A percentile compares a stretch with the other conserved stretches of the same genome.
These are phyloP conservation scores for Meyerozyma carpophila DNA, from an alignment of 1,139 yeast genomes.

Conservation along the genomic window DNA sequence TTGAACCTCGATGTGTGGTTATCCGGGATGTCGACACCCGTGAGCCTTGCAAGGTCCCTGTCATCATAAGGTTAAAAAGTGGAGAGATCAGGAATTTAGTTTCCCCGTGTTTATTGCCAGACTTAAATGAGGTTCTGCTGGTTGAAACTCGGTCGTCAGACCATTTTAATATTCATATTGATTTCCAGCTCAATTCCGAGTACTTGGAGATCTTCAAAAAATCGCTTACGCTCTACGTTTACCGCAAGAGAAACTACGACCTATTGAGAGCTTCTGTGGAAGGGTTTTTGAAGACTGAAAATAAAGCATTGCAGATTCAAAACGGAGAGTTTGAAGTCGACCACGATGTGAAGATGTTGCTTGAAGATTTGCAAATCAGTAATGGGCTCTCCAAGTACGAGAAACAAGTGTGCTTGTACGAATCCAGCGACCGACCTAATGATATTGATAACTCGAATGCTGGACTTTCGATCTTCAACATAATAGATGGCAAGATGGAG, in stretches of 20 bases:
- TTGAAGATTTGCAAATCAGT: slow-evolving; percentile 20
- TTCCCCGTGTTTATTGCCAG: slow-evolving; percentile 72
- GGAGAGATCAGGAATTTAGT: slow-evolving; percentile 24
- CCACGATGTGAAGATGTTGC: slow-evolving; percentile 18
- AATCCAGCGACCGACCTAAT: slow-evolving; percentile 15
- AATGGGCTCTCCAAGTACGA: slow-evolving; percentile 26
- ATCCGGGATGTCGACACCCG: slow-evolving; percentile 64
- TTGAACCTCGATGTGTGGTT: slow-evolving; percentile 74
- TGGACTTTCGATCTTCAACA: slow-evolving; percentile 37
- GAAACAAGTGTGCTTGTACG: slow-evolving; percentile 29
- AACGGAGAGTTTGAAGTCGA: slow-evolving; percentile 23
- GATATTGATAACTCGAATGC: slow-evolving; percentile 11
- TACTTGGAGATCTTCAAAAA: slow-evolving; percentile 40
- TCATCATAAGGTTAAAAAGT: slow-evolving; percentile 38
- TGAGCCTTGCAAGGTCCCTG: slow-evolving; percentile 47
- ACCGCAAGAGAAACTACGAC: slow-evolving; percentile 40
- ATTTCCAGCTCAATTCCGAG: slow-evolving; percentile 33
- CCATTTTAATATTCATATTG: slow-evolving; percentile 40
- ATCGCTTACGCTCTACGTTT: slow-evolving; percentile 46
- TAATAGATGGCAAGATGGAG: slow-evolving; percentile 54
- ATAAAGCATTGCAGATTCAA: slow-evolving; percentile 24
- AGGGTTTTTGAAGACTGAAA: slow-evolving; percentile 31
- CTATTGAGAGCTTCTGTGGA: slow-evolving; percentile 31
- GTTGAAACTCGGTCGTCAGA: slow-evolving; percentile 39
- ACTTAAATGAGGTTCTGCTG: slow-evolving; percentile 40